These are phyloP conservation scores for Cornus suecica DNA, from an alignment of 148 eudicot genomes.

Conservation along the genomic window DNA sequence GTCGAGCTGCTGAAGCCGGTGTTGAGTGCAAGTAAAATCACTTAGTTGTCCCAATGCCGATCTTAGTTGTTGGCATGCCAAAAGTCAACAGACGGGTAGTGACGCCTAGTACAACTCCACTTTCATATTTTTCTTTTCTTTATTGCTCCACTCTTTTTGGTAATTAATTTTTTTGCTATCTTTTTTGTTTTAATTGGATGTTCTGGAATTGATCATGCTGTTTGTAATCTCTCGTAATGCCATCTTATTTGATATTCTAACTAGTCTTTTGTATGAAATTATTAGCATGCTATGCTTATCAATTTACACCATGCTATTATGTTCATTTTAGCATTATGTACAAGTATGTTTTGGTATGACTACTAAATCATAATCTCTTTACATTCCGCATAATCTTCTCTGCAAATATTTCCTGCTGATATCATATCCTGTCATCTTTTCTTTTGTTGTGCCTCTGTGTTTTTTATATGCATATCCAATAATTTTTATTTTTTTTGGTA, in stretches of 20 bases:
- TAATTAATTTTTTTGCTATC: constrained; percentile 13
- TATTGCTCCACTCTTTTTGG: constrained; percentile 15
- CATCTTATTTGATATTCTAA: constrained; percentile 6
- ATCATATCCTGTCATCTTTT: not conserved
- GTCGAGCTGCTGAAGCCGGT: constrained; percentile 82
- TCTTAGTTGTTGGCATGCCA: not conserved
- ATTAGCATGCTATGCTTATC: not conserved
- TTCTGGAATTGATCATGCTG: constrained; percentile 7
- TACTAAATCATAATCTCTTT: not conserved
- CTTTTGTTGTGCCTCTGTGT: not conserved
- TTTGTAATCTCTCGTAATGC: not conserved
- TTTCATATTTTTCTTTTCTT: constrained; percentile 12
- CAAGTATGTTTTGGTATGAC: not conserved
- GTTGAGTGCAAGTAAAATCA: constrained; percentile 47
- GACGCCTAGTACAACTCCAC: constrained; percentile 7
- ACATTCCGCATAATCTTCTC: not conserved
- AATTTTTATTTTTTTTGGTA: not conserved
- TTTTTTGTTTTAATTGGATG: constrained; percentile 5
- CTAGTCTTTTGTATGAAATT: not conserved
- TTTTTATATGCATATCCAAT: not conserved
- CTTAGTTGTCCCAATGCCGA: not conserved
- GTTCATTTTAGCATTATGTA: not conserved
- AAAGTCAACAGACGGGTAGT: not conserved
- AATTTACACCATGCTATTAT: no score
- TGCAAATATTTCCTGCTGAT: not conserved